These are phyloP conservation scores for Malus domestica DNA, from an alignment of 306 rosid species.

Conservation along the genomic window ASM211411v1 NC_041796.1:20940501-20941000, in stretches of 20 bases:
- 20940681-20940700: conserved; percentile 50
- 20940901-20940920: conserved; percentile 64
- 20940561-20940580: not conserved
- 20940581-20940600: conserved; percentile 6
- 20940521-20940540: conserved; percentile 1
- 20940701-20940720: conserved; percentile 49
- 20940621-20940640: conserved; percentile 51
- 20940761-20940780: conserved; percentile 37
- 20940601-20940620: conserved; percentile 32
- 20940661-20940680: conserved; percentile 82
- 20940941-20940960: conserved; percentile 54
- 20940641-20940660: conserved; percentile 40
- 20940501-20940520: conserved; percentile 24
- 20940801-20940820: conserved; percentile 10
- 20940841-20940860: conserved; percentile 58
- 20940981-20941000: conserved; percentile 59
- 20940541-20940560: not conserved
- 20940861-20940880: conserved; percentile 62
- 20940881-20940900: conserved; percentile 55
- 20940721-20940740: conserved; percentile 42
- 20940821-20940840: conserved; percentile 76
- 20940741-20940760: conserved; percentile 37
- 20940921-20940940: conserved; percentile 55
- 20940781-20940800: conserved; percentile 18
- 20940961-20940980: conserved; percentile 74